phyloP scores from a whole-genome alignment of 2,329 filamentous ascomycete species.

The Verticillium nonalfalfae region DNA sequence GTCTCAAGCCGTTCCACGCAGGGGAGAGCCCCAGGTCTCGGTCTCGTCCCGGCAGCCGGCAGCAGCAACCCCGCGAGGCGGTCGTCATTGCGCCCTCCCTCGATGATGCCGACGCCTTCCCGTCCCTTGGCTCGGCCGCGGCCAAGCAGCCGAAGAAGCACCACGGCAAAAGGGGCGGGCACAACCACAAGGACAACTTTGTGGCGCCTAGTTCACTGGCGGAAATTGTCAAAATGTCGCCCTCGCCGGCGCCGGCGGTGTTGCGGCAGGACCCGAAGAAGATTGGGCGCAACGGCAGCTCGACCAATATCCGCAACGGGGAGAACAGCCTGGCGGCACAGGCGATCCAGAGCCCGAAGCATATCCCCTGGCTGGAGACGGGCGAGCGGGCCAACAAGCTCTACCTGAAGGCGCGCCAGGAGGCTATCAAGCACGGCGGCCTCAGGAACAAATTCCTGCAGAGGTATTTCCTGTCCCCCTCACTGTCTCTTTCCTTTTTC shows the following conservation, averaged over 20 bases:
- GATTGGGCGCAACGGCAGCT: constrained; percentile 56
- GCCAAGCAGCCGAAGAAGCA: constrained; percentile 82
- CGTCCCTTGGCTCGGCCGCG: constrained; percentile 72
- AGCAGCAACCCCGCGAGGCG: constrained; percentile 56
- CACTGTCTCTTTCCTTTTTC: too few relatives aligned
- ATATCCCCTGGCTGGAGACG: constrained; percentile 95
- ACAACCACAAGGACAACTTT: constrained; percentile 66
- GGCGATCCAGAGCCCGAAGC: constrained; percentile 79
- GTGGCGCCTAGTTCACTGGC: constrained; percentile 68
- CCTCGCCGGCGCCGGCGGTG: constrained; percentile 64
- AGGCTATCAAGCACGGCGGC: constrained; percentile 95
- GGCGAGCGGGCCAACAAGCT: constrained; percentile 86
- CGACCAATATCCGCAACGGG: constrained; percentile 55
- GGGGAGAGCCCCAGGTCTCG: constrained; percentile 62
- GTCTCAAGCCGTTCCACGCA: constrained; percentile 57
- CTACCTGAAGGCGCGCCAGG: constrained; percentile 89
- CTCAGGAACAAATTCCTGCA: constrained; percentile 95
- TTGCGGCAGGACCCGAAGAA: constrained; percentile 56
- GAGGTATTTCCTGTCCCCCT: constrained; percentile 51
- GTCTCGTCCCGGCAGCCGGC: constrained; percentile 80
- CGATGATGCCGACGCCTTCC: constrained; percentile 94
- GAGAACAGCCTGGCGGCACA: constrained; percentile 78
- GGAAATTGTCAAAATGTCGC: constrained; percentile 92
- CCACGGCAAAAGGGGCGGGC: constrained; percentile 83
- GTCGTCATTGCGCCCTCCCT: constrained; percentile 64